Percentiles rank a stretch among this genome's conserved stretches.
Conservation (phyloP, 768 basidiomycete species). For the Paxillus ammoniavirescens region DNA sequence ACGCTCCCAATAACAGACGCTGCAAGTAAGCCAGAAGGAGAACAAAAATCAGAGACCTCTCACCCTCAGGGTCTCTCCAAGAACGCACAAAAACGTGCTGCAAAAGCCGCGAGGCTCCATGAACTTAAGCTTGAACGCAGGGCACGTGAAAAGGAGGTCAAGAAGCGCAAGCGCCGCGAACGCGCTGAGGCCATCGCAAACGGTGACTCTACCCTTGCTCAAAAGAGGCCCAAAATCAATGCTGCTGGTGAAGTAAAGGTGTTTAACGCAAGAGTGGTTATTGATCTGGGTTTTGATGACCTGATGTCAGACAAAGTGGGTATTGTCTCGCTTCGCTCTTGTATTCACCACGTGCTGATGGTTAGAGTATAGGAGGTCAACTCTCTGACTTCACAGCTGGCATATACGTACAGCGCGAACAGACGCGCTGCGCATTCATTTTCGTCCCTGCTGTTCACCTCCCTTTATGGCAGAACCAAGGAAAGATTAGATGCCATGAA, state of each 20-base stretch:
- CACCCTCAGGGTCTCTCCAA: constrained; percentile 55
- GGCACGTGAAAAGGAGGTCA: constrained; percentile 72
- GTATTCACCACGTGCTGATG: constrained; percentile 11
- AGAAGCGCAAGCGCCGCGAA: constrained; percentile 68
- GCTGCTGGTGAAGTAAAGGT: constrained; percentile 38
- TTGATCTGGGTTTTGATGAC: constrained; percentile 93
- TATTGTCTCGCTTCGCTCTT: constrained; percentile 14
- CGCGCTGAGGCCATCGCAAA: constrained; percentile 47
- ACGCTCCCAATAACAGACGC: constrained; percentile 8
- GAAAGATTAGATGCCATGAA: constrained; percentile 62
- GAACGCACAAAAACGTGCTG: constrained; percentile 73
- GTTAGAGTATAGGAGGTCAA: constrained; percentile 69
- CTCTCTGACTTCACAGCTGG: constrained; percentile 86
- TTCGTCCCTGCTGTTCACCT: constrained; percentile 71
- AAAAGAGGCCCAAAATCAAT: constrained; percentile 20
- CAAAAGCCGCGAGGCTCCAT: constrained; percentile 64
- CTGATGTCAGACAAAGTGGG: constrained; percentile 91
- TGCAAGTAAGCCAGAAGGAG: constrained; percentile 13
- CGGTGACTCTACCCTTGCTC: constrained; percentile 32
- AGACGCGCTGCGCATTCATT: constrained; percentile 71
- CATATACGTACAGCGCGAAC: constrained; percentile 90
- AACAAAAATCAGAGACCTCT: constrained; percentile 11
- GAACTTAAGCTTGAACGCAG: constrained; percentile 72
- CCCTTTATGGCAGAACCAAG: constrained; percentile 69
- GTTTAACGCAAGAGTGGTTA: constrained; percentile 65